Conservation (phyloP, 2,329 filamentous ascomycete species). For the Calonectria fujianensis region DNA sequence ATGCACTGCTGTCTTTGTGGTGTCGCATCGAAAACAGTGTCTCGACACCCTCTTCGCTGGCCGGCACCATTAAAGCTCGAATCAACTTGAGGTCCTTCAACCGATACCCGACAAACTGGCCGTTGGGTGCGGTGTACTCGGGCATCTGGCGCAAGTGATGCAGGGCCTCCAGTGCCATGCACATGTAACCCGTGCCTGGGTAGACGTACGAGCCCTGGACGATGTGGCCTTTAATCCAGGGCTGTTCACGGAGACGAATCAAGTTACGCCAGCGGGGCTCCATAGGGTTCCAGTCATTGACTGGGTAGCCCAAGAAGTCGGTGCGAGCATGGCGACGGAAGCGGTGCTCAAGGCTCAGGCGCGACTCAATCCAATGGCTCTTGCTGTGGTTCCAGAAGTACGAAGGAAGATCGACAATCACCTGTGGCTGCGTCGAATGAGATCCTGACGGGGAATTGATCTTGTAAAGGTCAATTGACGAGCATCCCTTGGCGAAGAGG, state of each 20-base stretch:
- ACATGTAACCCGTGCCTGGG: conserved; percentile 58
- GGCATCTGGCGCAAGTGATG: conserved; percentile 24
- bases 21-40: conserved; percentile 9
- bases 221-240: conserved; percentile 68
- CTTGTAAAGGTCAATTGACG: not conserved
- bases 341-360: conserved; percentile 52
- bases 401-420: conserved; percentile 59
- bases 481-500: conserved; percentile 7
- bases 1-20: conserved; percentile 16
- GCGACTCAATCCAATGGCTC: conserved; percentile 61
- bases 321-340: conserved; percentile 49
- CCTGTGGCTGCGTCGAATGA: conserved; percentile 1
- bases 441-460: not conserved
- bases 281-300: conserved; percentile 54
- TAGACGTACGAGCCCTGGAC: conserved; percentile 49
- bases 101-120: not conserved
- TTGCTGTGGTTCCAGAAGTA: conserved; percentile 55
- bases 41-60: conserved; percentile 17
- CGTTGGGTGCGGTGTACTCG: not conserved
- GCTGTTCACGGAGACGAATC: conserved; percentile 60
- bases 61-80: conserved; percentile 8
- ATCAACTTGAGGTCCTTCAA: conserved; percentile 5
- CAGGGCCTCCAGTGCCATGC: conserved; percentile 53
- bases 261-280: conserved; percentile 65
- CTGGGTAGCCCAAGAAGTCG: conserved; percentile 56